These are phyloP conservation scores for Xylariales sp. DNA, from an alignment of 2,329 filamentous ascomycete genomes.

Conservation along the genomic window DNA sequence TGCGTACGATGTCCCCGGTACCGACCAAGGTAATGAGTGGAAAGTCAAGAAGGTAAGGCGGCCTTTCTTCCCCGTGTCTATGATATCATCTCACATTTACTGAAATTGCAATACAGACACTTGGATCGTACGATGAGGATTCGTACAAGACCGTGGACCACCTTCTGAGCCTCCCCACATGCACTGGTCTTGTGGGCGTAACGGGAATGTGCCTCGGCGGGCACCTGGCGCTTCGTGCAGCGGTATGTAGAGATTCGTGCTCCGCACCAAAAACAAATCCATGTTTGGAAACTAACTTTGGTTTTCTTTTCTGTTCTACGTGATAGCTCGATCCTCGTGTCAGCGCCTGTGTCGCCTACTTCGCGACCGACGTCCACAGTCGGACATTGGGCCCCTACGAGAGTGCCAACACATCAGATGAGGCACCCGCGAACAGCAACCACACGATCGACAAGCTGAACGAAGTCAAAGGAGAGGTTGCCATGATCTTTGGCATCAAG, in stretches of 20 bases:
- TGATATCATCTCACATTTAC: too few species aligned
- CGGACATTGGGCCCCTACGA: conserved; percentile 64
- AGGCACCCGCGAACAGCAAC: conserved; percentile 32
- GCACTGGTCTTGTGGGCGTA: conserved; percentile 73
- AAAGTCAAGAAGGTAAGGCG: conserved; percentile 73
- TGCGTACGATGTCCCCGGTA: conserved; percentile 82
- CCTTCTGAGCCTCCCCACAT: conserved; percentile 68
- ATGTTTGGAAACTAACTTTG: too few species aligned
- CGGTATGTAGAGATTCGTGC: too few species aligned
- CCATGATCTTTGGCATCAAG: conserved; percentile 88
- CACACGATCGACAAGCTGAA: conserved; percentile 52
- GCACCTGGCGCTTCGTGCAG: conserved; percentile 66
- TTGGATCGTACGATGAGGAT: conserved; percentile 83
- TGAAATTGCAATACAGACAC: conserved; percentile 63
- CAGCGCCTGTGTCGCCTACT: conserved; percentile 77
- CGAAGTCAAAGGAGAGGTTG: conserved; percentile 72
- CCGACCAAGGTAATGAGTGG: conserved; percentile 80
- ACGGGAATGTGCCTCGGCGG: conserved; percentile 94
- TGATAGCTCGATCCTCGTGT: conserved; percentile 69
- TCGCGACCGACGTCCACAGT: conserved; percentile 86
- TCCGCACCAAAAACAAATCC: too few species aligned
- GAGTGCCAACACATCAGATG: conserved; percentile 40
- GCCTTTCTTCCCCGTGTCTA: too few species aligned
- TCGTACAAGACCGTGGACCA: conserved; percentile 63
- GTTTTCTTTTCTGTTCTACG: too few species aligned